These are phyloP conservation scores for Rubroshorea leprosula DNA, from an alignment of 345 rosid species.

Conservation along the genomic window DNA sequence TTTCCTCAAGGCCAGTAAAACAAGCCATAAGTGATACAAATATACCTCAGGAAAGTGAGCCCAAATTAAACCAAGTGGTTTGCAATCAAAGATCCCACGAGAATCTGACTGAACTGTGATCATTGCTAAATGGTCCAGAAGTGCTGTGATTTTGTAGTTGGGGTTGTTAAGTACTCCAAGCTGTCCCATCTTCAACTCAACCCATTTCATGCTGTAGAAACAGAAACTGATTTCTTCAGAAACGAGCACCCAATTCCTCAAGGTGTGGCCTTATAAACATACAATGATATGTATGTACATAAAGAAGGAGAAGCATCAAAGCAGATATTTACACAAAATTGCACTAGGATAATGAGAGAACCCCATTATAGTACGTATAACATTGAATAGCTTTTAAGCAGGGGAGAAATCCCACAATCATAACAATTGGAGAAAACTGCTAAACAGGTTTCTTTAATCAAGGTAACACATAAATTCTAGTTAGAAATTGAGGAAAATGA, in stretches of 20 bases:
- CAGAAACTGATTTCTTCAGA: background rate
- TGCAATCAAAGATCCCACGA: slow-evolving; percentile 85
- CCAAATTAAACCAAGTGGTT: slow-evolving; percentile 92
- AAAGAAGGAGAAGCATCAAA: background rate
- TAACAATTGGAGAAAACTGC: background rate
- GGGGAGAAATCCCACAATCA: background rate
- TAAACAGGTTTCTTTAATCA: background rate
- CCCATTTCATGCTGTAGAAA: slow-evolving; percentile 87
- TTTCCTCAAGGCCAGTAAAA: background rate
- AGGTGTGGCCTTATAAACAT: background rate
- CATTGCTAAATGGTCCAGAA: slow-evolving; percentile 89
- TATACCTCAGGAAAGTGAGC: slow-evolving; percentile 78
- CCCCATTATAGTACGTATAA: background rate
- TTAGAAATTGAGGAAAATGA: background rate
- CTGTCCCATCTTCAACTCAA: slow-evolving; percentile 95
- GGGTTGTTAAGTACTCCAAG: slow-evolving; percentile 88
- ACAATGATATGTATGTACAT: background rate
- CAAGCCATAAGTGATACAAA: slow-evolving; percentile 4
- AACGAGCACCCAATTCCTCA: background rate
- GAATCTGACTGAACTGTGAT: slow-evolving; percentile 90
- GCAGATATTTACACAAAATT: background rate
- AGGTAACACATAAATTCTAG: background rate
- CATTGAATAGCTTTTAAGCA: background rate
- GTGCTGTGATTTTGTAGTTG: slow-evolving; percentile 88
- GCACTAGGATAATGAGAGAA: background rate